A percentile compares a stretch with the other conserved stretches of the same genome.
Evolutionary conservation across 164 flowering plant genomes (phyloP).

Genomic region (Malania oleifera): DNA sequence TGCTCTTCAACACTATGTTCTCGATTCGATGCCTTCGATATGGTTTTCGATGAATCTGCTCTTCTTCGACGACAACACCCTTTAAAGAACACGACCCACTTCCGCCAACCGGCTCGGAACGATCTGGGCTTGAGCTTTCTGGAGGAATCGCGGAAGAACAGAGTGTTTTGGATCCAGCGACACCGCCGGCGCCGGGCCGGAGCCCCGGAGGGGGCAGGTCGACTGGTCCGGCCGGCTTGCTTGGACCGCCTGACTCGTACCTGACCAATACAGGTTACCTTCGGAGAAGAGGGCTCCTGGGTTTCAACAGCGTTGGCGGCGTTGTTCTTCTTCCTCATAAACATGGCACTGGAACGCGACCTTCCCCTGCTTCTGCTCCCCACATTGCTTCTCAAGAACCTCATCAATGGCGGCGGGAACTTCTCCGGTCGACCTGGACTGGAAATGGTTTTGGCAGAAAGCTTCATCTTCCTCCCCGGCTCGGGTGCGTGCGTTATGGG

Average conservation of each 20-base stretch:
- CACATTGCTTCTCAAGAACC: conserved; percentile 50
- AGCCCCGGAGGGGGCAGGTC: neutral
- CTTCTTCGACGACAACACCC: conserved; percentile 21
- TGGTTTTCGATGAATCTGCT: conserved; percentile 6
- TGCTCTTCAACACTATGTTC: conserved; percentile 4
- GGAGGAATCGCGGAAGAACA: conserved; percentile 16
- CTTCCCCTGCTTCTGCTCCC: conserved; percentile 66
- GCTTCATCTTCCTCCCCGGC: conserved; percentile 31
- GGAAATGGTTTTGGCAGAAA: conserved; percentile 46
- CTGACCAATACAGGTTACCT: conserved; percentile 73
- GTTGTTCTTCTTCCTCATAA: conserved; percentile 28
- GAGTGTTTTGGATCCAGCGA: conserved; percentile 23
- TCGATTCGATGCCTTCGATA: conserved; percentile 6
- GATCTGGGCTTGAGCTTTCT: conserved; percentile 18
- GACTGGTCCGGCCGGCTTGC: neutral
- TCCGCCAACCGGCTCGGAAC: conserved; percentile 20
- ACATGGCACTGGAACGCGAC: conserved; percentile 62
- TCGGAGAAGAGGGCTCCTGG: conserved; percentile 70
- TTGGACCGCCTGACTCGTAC: conserved; percentile 42
- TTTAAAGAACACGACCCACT: conserved; percentile 30
- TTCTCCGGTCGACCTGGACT: conserved; percentile 63
- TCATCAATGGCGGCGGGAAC: conserved; percentile 59
- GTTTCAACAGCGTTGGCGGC: conserved; percentile 21
- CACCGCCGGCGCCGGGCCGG: conserved; percentile 10
- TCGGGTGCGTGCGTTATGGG: too few relatives aligned